These are phyloP conservation scores for Hanseniaspora taiwanica DNA, from an alignment of 805 yeast species.

Conservation along the genomic window DNA sequence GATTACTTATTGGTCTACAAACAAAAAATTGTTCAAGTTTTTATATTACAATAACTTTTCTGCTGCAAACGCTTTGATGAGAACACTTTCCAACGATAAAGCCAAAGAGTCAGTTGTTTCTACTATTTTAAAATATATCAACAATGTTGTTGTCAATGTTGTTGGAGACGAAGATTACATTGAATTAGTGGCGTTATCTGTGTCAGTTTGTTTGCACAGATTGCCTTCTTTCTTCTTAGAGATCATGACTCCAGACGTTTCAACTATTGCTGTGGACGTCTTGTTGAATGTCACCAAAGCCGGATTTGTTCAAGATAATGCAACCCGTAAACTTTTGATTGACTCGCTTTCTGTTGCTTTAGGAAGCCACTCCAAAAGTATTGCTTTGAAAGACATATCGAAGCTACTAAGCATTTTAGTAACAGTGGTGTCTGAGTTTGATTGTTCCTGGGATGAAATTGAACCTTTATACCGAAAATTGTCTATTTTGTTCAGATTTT, in stretches of 20 bases:
- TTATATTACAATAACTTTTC: slow-evolving; percentile 42
- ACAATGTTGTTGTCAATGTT: slow-evolving; percentile 31
- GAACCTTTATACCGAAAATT: slow-evolving; percentile 34
- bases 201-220: slow-evolving; percentile 39
- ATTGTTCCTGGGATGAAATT: slow-evolving; percentile 40
- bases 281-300: slow-evolving; percentile 41
- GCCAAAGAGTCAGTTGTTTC: slow-evolving; percentile 57
- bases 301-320: slow-evolving; percentile 42
- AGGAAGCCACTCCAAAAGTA: slow-evolving; percentile 40
- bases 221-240: slow-evolving; percentile 38
- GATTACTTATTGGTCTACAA: slow-evolving; percentile 44
- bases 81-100: slow-evolving; percentile 36
- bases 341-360: slow-evolving; percentile 46
- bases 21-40: slow-evolving; percentile 34
- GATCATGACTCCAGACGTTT: slow-evolving; percentile 29
- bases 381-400: slow-evolving; percentile 39
- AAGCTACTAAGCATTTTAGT: slow-evolving; percentile 46
- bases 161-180: slow-evolving; percentile 32
- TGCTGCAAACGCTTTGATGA: slow-evolving; percentile 42
- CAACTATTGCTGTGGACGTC: slow-evolving; percentile 38
- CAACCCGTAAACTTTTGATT: slow-evolving; percentile 39
- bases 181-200: slow-evolving; percentile 40
- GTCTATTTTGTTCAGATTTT: slow-evolving; percentile 45
- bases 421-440: slow-evolving; percentile 37
- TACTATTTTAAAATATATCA: slow-evolving; percentile 41